phyloP scores from a whole-genome alignment of 1,284 basidiomycete species.

The Rhodofomes roseus region DNA sequence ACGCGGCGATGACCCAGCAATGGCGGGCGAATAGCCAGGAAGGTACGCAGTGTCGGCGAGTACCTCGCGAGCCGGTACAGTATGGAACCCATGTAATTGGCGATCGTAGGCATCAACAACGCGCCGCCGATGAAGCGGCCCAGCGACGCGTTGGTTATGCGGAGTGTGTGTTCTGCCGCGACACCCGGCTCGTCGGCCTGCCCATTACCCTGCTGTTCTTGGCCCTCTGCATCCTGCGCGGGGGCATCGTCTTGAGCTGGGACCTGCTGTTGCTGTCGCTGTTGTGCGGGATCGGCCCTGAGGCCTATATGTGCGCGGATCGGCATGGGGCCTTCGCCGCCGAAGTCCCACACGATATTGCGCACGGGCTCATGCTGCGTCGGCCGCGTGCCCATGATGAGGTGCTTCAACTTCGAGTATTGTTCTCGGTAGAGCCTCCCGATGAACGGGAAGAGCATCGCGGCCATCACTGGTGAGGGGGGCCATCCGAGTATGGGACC shows the following conservation, averaged over 20 bases:
- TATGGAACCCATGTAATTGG: constrained; percentile 58
- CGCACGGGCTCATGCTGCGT: constrained; percentile 20
- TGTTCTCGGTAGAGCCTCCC: constrained; percentile 42
- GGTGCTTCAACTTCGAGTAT: constrained; percentile 40
- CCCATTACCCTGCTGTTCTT: constrained; percentile 26
- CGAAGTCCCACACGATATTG: constrained; percentile 30
- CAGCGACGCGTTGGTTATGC: constrained; percentile 52
- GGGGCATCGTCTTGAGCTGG: constrained; percentile 5
- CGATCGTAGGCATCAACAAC: constrained; percentile 59
- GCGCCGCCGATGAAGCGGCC: constrained; percentile 65
- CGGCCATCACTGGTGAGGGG: constrained; percentile 57
- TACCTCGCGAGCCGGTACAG: constrained; percentile 51
- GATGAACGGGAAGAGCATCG: constrained; percentile 49
- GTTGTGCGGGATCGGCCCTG: constrained; percentile 10
- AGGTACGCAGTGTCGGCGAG: constrained; percentile 42
- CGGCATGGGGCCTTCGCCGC: constrained; percentile 40
- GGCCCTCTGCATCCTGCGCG: constrained; percentile 15
- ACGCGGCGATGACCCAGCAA: background rate
- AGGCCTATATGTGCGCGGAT: constrained; percentile 44
- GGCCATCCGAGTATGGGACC: constrained; percentile 45
- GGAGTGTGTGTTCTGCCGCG: constrained; percentile 54
- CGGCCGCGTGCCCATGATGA: constrained; percentile 40
- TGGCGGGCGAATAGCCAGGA: constrained; percentile 52
- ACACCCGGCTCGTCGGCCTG: no score
- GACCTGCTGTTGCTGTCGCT: constrained; percentile 3